Conservation (phyloP, 2,329 filamentous ascomycete genomes). For the Neofusicoccum parvum region DNA sequence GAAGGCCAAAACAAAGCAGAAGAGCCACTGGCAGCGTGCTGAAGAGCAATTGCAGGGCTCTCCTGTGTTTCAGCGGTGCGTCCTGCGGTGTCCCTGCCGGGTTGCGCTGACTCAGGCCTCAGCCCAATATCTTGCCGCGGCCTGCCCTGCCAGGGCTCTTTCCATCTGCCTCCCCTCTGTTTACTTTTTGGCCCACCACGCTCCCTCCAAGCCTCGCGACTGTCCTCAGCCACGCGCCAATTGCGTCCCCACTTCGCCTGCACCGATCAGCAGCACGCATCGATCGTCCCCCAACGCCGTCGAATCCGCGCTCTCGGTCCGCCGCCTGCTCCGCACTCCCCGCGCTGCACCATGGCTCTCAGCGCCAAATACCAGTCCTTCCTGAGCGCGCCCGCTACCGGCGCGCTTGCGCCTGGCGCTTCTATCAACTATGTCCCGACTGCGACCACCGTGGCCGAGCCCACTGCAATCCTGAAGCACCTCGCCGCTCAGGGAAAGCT, state of each 20-base stretch:
- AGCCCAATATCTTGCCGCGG: slow-evolving; percentile 17
- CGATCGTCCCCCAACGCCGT: slow-evolving; percentile 1
- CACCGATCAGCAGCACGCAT: slow-evolving; percentile 14
- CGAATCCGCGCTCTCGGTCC: neutral
- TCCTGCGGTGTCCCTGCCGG: slow-evolving; percentile 14
- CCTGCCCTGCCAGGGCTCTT: slow-evolving; percentile 1
- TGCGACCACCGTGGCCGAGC: slow-evolving; percentile 70
- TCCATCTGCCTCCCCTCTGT: slow-evolving; percentile 9
- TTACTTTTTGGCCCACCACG: slow-evolving; percentile 9
- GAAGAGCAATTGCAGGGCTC: slow-evolving; percentile 11
- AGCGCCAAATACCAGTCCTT: slow-evolving; percentile 47
- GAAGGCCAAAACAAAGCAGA: slow-evolving; percentile 12
- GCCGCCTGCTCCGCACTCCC: slow-evolving; percentile 2
- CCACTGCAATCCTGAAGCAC: slow-evolving; percentile 81
- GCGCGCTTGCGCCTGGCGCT: slow-evolving; percentile 48
- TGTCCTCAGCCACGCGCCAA: neutral
- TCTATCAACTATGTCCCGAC: slow-evolving; percentile 83
- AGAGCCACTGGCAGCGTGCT: slow-evolving; percentile 8
- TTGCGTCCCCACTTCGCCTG: slow-evolving; percentile 15
- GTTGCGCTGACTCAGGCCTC: slow-evolving; percentile 12
- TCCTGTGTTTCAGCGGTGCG: slow-evolving; percentile 14
- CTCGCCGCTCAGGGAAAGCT: slow-evolving; percentile 69
- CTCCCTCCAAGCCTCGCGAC: neutral
- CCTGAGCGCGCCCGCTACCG: slow-evolving; percentile 46
- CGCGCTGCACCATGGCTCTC: slow-evolving; percentile 39